These are phyloP conservation scores for Fusarium chaquense DNA, from an alignment of 2,329 filamentous ascomycete genomes.

Conservation along the genomic window DNA sequence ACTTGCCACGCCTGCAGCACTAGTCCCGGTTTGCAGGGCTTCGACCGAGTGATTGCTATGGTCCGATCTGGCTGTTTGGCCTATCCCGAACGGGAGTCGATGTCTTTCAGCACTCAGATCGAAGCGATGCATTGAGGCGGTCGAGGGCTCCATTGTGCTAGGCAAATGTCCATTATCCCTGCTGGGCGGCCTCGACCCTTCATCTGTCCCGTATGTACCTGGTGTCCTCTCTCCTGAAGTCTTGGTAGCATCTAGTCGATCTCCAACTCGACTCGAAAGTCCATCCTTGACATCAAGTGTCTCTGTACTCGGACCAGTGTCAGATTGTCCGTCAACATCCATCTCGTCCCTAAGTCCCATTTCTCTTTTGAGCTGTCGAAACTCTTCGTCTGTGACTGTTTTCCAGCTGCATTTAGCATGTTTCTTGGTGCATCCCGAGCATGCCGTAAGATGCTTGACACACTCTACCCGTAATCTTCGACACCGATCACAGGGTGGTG, in stretches of 20 bases:
- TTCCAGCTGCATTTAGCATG: constrained; percentile 91
- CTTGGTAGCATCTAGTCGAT: constrained; percentile 30
- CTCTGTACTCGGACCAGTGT: constrained; percentile 29
- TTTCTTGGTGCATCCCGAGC: constrained; percentile 88
- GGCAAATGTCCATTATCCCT: constrained; percentile 39
- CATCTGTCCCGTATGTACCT: constrained; percentile 35
- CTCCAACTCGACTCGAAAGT: constrained; percentile 20
- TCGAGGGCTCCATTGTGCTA: constrained; percentile 39
- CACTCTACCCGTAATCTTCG: constrained; percentile 84
- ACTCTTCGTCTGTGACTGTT: constrained; percentile 80
- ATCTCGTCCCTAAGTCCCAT: constrained; percentile 41
- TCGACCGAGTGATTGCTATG: constrained; percentile 29
- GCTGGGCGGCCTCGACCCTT: constrained; percentile 39
- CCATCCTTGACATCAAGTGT: constrained; percentile 29
- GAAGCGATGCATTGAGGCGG: constrained; percentile 39
- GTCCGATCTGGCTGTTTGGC: constrained; percentile 24
- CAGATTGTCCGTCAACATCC: constrained; percentile 34
- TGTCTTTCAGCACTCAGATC: constrained; percentile 41
- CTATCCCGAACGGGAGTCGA: constrained; percentile 34
- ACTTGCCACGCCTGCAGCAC: constrained; percentile 11
- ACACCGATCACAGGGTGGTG: constrained; percentile 88
- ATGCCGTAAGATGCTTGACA: constrained; percentile 86
- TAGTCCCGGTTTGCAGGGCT: constrained; percentile 13
- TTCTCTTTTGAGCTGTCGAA: constrained; percentile 49
- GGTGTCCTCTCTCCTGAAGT: constrained; percentile 41